Conservation (phyloP, 2,329 filamentous ascomycete species). For the Fusarium staphyleae region DNA sequence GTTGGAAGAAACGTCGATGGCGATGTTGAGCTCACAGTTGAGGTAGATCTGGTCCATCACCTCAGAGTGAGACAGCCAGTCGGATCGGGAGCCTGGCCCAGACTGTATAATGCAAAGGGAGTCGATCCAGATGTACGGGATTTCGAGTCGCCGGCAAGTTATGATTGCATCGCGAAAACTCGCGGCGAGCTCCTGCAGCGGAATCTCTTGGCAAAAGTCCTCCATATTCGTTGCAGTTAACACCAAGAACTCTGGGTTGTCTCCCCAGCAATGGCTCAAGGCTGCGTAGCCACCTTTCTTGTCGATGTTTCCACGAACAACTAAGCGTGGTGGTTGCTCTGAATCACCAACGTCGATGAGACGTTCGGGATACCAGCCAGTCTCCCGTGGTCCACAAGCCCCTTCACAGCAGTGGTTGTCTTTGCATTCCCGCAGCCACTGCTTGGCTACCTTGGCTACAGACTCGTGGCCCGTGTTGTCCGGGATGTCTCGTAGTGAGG, state of each 20-base stretch:
- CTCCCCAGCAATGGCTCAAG: conserved; percentile 12
- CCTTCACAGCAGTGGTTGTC: neutral
- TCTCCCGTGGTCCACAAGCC: neutral
- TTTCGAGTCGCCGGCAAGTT: conserved; percentile 5
- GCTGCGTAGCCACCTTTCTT: neutral
- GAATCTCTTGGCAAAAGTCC: neutral
- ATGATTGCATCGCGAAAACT: conserved; percentile 6
- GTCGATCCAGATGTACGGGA: conserved; percentile 12
- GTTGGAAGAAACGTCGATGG: conserved; percentile 2
- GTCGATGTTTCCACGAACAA: neutral
- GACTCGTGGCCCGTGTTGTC: conserved; percentile 3
- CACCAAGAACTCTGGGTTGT: conserved; percentile 1
- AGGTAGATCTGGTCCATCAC: conserved; percentile 10
- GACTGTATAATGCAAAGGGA: conserved; percentile 11
- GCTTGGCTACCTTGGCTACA: conserved; percentile 1
- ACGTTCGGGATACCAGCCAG: conserved; percentile 3
- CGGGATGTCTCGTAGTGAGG: conserved; percentile 1
- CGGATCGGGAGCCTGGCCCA: neutral
- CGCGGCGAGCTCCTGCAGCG: neutral
- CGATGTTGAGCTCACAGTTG: conserved; percentile 12
- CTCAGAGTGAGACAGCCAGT: conserved; percentile 2
- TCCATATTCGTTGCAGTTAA: neutral
- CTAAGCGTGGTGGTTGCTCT: neutral
- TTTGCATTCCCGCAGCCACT: conserved; percentile 3
- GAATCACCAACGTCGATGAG: neutral